These are phyloP conservation scores for Raphidocelis subcapitata DNA, from an alignment of 139 green algal genomes.

Conservation along the genomic window DNA sequence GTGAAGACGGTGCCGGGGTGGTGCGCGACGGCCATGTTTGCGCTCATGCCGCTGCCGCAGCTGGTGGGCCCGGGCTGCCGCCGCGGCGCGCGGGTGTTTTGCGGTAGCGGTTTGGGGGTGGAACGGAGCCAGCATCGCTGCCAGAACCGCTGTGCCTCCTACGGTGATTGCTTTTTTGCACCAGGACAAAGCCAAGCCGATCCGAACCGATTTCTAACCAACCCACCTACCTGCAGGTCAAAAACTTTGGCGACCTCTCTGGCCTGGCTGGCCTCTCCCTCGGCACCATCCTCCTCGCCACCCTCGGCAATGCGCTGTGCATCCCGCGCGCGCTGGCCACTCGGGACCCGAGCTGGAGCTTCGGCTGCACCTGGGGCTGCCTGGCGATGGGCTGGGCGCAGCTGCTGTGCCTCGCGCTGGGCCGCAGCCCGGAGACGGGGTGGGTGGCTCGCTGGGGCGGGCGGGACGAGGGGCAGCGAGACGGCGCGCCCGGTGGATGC, in stretches of 20 bases:
- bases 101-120: too few relatives aligned
- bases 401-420: slow-evolving; percentile 67
- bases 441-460: slow-evolving; percentile 13
- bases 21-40: slow-evolving; percentile 57
- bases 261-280: slow-evolving; percentile 64
- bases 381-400: slow-evolving; percentile 69
- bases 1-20: slow-evolving; percentile 44
- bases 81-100: background rate
- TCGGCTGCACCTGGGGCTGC: slow-evolving; percentile 66
- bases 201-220: too few relatives aligned
- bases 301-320: slow-evolving; percentile 86
- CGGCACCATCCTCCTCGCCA: slow-evolving; percentile 77
- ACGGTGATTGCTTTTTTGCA: too few relatives aligned
- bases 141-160: too few relatives aligned
- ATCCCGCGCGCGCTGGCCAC: slow-evolving; percentile 82
- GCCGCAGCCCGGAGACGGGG: slow-evolving; percentile 35
- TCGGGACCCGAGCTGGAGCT: slow-evolving; percentile 80
- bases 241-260: slow-evolving; percentile 65
- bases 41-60: slow-evolving; percentile 55
- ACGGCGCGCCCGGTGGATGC: background rate
- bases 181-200: too few relatives aligned
- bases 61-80: slow-evolving; percentile 33
- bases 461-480: background rate
- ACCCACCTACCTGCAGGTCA: too few relatives aligned
- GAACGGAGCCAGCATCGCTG: too few relatives aligned